A percentile compares a stretch with the other conserved stretches of the same genome.
Evolutionary conservation across 1,284 basidiomycete genomes (phyloP).

Genomic region (Mycena sp.): DNA sequence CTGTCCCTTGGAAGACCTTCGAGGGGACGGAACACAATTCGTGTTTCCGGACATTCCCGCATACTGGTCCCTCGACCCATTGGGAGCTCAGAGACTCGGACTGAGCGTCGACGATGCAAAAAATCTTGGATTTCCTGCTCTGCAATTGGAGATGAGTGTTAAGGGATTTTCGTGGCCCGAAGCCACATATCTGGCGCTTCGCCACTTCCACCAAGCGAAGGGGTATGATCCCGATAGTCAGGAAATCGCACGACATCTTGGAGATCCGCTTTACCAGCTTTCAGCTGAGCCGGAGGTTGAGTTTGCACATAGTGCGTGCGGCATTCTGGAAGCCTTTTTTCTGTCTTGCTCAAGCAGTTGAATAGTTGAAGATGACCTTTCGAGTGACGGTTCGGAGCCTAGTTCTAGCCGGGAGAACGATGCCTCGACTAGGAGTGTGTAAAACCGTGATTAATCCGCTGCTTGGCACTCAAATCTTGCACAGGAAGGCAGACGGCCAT

Average conservation of each 20-base stretch:
- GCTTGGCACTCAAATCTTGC: too few species aligned
- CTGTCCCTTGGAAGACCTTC: background rate
- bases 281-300: background rate
- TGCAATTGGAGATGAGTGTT: background rate
- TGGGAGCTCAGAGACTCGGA: background rate
- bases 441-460: too few species aligned
- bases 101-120: background rate
- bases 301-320: background rate
- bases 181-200: background rate
- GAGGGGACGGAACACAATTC: background rate
- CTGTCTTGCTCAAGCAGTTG: too few species aligned
- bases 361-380: too few species aligned
- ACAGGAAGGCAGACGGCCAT: too few species aligned
- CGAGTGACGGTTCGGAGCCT: too few species aligned
- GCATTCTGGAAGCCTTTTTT: too few species aligned
- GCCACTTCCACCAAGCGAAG: conserved; percentile 6
- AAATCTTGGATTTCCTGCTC: background rate
- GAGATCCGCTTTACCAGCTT: background rate
- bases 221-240: conserved; percentile 6
- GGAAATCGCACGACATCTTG: background rate
- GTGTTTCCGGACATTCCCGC: background rate
- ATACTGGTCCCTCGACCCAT: conserved; percentile 2
- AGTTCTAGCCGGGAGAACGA: too few species aligned
- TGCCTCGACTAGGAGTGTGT: too few species aligned
- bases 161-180: background rate